Conservation (phyloP, 345 rosid species). For the Excoecaria agallocha region DNA sequence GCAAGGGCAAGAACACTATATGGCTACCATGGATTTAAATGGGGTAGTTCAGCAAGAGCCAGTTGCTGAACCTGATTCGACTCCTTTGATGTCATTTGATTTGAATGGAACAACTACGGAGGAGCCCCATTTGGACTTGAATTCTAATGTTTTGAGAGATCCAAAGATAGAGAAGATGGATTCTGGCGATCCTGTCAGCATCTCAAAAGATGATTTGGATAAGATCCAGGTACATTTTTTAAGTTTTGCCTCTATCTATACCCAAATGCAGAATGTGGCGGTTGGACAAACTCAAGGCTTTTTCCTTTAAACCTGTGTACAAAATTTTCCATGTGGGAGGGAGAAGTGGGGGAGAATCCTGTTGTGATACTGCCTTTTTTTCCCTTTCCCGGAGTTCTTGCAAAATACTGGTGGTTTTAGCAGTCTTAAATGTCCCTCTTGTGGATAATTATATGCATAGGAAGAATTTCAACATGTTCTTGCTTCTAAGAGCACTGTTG, state of each 20-base stretch:
- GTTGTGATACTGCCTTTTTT: not conserved
- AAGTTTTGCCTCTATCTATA: not conserved
- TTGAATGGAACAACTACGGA: slow-evolving; percentile 58
- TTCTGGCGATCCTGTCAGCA: slow-evolving; percentile 39
- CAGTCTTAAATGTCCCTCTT: not conserved
- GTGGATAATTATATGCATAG: not conserved
- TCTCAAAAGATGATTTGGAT: slow-evolving; percentile 63
- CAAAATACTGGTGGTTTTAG: not conserved
- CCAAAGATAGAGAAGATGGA: slow-evolving; percentile 34
- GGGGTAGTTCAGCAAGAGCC: slow-evolving; percentile 45
- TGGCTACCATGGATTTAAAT: slow-evolving; percentile 56
- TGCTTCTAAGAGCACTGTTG: slow-evolving; percentile 13
- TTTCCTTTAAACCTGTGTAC: not conserved
- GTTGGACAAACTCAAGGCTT: no score
- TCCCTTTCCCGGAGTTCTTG: not conserved
- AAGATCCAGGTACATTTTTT: slow-evolving; percentile 60
- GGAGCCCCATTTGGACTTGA: slow-evolving; percentile 39
- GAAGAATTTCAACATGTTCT: not conserved
- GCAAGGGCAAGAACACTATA: slow-evolving; percentile 34
- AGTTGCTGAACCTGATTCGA: slow-evolving; percentile 12
- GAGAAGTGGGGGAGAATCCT: not conserved
- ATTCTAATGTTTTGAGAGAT: slow-evolving; percentile 30
- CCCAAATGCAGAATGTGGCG: not conserved
- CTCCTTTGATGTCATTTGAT: slow-evolving; percentile 28
- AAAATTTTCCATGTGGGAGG: not conserved